A percentile compares a stretch with the other conserved stretches of the same genome.
phyloP scores from a whole-genome alignment of 176 grass and related monocot genomes.

The Triticum turgidum region DNA sequence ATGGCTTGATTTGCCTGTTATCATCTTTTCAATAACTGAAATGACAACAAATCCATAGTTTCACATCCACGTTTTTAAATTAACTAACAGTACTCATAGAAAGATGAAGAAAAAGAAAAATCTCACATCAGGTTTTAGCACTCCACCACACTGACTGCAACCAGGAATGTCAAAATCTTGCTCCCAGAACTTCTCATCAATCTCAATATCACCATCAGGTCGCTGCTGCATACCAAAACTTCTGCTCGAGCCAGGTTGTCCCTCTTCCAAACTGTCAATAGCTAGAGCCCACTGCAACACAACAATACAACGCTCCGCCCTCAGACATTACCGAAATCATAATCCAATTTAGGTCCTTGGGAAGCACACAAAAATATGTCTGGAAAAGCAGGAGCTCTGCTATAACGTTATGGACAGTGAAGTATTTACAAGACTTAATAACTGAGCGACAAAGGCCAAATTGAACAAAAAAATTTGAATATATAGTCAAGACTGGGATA shows the following conservation, averaged over 20 bases:
- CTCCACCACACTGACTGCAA: conserved; percentile 77
- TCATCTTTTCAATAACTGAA: too few species aligned
- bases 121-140: conserved; percentile 90
- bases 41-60: not conserved
- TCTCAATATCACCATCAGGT: conserved; percentile 97
- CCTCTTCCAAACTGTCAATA: conserved; percentile 71
- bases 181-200: conserved; percentile 96
- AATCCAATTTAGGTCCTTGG: not conserved
- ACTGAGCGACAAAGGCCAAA: not conserved
- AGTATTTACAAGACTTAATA: not conserved
- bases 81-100: not conserved
- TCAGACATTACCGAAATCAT: not conserved
- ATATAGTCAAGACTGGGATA: not conserved
- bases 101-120: not conserved
- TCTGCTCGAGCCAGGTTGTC: conserved; percentile 60
- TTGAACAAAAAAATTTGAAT: not conserved
- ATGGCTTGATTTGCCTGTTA: too few species aligned
- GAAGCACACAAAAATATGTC: not conserved
- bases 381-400: not conserved
- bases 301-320: conserved; percentile 14
- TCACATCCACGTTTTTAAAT: not conserved
- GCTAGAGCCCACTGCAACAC: conserved; percentile 80
- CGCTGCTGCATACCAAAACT: conserved; percentile 90
- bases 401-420: not conserved
- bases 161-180: conserved; percentile 89